Conservation (phyloP, 2,329 filamentous ascomycete species). For the Pseudocercospora pini-densiflorae region DNA sequence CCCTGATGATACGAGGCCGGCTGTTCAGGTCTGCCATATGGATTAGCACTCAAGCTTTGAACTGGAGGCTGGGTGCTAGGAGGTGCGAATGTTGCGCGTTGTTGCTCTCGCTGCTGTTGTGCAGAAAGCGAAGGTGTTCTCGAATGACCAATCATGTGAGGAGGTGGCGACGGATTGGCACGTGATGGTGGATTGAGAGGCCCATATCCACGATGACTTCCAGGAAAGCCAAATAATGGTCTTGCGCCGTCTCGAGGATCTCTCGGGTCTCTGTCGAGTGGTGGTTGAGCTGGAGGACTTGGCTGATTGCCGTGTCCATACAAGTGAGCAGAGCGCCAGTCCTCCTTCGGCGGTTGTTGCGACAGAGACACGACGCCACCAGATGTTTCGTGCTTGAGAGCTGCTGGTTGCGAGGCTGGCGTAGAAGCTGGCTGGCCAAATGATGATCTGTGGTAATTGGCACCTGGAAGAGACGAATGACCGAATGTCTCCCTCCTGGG, state of each 20-base stretch:
- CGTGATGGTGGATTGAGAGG: conserved; percentile 35
- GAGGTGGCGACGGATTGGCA: conserved; percentile 43
- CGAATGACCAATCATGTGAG: conserved; percentile 38
- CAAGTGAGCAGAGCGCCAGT: conserved; percentile 31
- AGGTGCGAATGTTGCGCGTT: conserved; percentile 25
- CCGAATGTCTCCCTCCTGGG: conserved; percentile 35
- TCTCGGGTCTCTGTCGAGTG: conserved; percentile 35
- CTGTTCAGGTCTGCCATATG: conserved; percentile 33
- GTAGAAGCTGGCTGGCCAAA: conserved; percentile 31
- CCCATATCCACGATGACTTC: conserved; percentile 36
- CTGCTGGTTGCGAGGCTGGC: conserved; percentile 25
- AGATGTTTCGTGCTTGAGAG: conserved; percentile 36
- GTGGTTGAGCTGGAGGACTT: conserved; percentile 30
- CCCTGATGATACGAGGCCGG: conserved; percentile 32
- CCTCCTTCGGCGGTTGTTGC: conserved; percentile 31
- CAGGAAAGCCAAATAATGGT: conserved; percentile 33
- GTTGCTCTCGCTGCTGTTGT: conserved; percentile 30
- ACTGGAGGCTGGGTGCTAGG: conserved; percentile 29
- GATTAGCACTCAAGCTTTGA: conserved; percentile 36
- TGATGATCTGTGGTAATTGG: conserved; percentile 30
- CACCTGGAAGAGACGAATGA: conserved; percentile 33
- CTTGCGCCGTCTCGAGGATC: conserved; percentile 24
- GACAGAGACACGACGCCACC: conserved; percentile 20
- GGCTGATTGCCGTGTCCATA: conserved; percentile 26
- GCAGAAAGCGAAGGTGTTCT: conserved; percentile 39